Percentiles rank a stretch among this genome's conserved stretches.
Evolutionary conservation across 1,284 basidiomycete genomes (phyloP).

Genomic region (Mycena sp.): DNA sequence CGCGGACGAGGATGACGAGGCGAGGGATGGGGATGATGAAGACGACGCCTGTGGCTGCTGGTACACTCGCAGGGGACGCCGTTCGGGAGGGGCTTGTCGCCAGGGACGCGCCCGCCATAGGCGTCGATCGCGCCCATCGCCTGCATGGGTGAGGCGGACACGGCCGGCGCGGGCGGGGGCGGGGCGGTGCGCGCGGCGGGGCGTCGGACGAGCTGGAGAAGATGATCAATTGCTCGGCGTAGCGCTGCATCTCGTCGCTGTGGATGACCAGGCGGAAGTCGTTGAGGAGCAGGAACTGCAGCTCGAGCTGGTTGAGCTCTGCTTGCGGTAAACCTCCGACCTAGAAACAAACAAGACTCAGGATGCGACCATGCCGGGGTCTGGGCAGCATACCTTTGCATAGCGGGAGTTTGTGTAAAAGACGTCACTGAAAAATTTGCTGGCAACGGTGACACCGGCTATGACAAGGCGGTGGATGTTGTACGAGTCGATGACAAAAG

Average conservation of each 20-base stretch:
- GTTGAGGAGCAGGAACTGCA: constrained; percentile 96
- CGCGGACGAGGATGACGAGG: too few relatives aligned
- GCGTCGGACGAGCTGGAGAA: constrained; percentile 60
- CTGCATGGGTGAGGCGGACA: constrained; percentile 49
- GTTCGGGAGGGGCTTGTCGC: constrained; percentile 32
- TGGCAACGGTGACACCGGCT: constrained; percentile 96
- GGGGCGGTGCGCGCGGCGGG: constrained; percentile 33
- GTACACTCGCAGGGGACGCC: too few relatives aligned
- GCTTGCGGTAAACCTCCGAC: constrained; percentile 94
- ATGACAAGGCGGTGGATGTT: constrained; percentile 98
- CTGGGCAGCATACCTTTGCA: constrained; percentile 97
- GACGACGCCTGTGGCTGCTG: not conserved
- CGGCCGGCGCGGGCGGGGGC: constrained; percentile 20
- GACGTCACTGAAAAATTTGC: constrained; percentile 98
- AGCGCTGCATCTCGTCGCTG: constrained; percentile 92
- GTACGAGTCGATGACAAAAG: constrained; percentile 96
- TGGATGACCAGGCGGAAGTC: constrained; percentile 93
- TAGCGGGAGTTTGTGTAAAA: constrained; percentile 99
- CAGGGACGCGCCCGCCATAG: constrained; percentile 50
- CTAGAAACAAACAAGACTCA: constrained; percentile 49
- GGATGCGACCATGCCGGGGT: too few relatives aligned
- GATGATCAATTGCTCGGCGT: constrained; percentile 87
- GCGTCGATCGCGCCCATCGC: constrained; percentile 66
- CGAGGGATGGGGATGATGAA: too few relatives aligned
- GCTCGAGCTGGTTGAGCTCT: constrained; percentile 96